phyloP scores from a whole-genome alignment of 2,329 filamentous ascomycete genomes.

The Colletotrichum acutatum region DNA sequence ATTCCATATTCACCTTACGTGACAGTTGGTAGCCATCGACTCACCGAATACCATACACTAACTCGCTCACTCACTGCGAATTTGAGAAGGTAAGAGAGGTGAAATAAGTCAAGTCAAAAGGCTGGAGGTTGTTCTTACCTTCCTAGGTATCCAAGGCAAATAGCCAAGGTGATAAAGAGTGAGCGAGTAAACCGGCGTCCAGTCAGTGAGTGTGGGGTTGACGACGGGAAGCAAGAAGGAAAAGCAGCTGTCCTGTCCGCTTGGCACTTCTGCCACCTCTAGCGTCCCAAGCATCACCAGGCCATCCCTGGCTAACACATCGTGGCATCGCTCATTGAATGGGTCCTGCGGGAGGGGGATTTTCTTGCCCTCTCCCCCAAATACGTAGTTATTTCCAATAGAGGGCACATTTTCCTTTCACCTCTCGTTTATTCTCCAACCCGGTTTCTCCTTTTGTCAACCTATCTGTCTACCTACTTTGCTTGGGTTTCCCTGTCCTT shows the following conservation, averaged over 20 bases:
- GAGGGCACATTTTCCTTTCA: background rate
- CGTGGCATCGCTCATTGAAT: constrained; percentile 7
- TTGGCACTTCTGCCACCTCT: background rate
- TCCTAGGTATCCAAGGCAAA: no score
- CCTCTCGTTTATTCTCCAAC: background rate
- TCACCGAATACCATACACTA: background rate
- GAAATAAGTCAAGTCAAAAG: background rate
- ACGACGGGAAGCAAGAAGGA: background rate
- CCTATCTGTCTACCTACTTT: background rate
- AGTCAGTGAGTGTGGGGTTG: background rate
- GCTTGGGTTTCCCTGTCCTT: background rate
- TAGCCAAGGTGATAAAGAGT: no score
- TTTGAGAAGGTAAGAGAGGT: background rate
- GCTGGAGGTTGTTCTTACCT: no score
- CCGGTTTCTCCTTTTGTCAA: background rate
- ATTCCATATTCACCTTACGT: background rate
- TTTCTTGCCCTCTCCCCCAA: background rate
- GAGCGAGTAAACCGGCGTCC: background rate
- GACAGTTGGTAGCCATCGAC: background rate
- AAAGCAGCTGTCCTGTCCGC: background rate
- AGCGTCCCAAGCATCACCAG: constrained; percentile 1
- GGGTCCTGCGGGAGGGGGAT: background rate
- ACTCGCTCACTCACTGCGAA: background rate
- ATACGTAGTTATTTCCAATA: no score
- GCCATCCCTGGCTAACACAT: constrained; percentile 22